Base-by-base conservation (phyloP, 345 rosid species). In the Eucalyptus caleyi region DNA sequence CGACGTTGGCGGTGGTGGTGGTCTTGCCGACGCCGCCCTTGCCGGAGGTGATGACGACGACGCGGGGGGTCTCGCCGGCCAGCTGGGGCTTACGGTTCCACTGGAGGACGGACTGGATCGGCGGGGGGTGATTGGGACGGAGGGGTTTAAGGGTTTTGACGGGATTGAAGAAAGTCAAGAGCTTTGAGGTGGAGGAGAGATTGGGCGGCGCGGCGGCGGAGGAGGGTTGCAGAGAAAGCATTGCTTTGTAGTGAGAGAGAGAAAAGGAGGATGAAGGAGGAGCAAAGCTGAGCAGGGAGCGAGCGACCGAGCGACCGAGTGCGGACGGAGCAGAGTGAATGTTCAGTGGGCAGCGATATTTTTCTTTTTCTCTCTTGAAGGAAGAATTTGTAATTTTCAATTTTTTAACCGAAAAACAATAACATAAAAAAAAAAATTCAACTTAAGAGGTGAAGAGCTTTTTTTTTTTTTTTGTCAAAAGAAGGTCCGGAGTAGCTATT, bases 11-110 rank as follows among this genome's bases (percentile, higher is more conserved):
- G 23, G 99, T 96, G 89, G 99, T 95, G 6, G 99, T 98, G 4
- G 99, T 98, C 90, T 98, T 98, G 2, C 99, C 99, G 83, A 98
- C 99, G 16, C 99, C 99, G 14, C 98, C 99, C 93, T 98, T 98
- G 6, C 99, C 99, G 83, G 99, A 98, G 87, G 99, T 98, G 88
- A 98, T 98, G 13, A 98, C 99, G n/a, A 96, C 98, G 37, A 98
- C 97, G 5, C 99, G 96, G 18, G 98, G 99, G 30, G 98, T 97
- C 40, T 97, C 97, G 27, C 99, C 99, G 88, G 99, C 94, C 67
- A 98, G 91, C 88, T 98, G 94, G 9, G 99, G 99, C 91, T 96
- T 97, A 14, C 99, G 93, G 90, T 97, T 98, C 93, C 96, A 97
- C 69, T 97, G 99, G n/a, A 97, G 98, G 80, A 95, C 95, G 60